These are phyloP conservation scores for Wickerhamomyces sp. DNA, from an alignment of 1,139 yeast genomes.

Conservation along the genomic window DNA sequence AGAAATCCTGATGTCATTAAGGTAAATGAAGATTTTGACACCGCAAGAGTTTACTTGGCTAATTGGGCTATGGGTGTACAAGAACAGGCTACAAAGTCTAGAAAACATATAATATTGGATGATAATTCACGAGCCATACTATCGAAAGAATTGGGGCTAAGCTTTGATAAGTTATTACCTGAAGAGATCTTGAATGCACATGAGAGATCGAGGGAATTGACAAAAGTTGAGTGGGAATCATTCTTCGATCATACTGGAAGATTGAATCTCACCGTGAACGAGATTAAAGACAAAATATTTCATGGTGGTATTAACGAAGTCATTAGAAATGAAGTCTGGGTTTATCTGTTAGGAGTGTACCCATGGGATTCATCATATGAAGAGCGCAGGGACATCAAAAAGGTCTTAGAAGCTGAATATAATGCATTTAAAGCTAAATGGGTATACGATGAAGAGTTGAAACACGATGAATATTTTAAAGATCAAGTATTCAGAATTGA, in stretches of 20 bases:
- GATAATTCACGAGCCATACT: slow-evolving; percentile 56
- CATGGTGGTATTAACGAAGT: slow-evolving; percentile 77
- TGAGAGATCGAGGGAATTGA: slow-evolving; percentile 63
- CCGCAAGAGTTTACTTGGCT: slow-evolving; percentile 87
- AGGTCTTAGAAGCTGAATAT: slow-evolving; percentile 62
- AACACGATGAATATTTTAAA: slow-evolving; percentile 71
- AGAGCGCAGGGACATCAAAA: slow-evolving; percentile 58
- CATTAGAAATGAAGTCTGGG: slow-evolving; percentile 77
- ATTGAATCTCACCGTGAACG: slow-evolving; percentile 61
- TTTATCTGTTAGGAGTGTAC: slow-evolving; percentile 73
- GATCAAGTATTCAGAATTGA: slow-evolving; percentile 89
- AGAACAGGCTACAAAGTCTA: slow-evolving; percentile 81
- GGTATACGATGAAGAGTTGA: slow-evolving; percentile 49
- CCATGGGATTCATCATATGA: slow-evolving; percentile 82
- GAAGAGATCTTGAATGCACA: slow-evolving; percentile 53
- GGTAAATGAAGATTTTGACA: slow-evolving; percentile 87
- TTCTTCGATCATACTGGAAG: slow-evolving; percentile 81
- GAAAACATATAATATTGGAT: slow-evolving; percentile 51
- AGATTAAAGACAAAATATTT: slow-evolving; percentile 76
- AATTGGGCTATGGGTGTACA: slow-evolving; percentile 97
- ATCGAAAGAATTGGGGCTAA: slow-evolving; percentile 62
- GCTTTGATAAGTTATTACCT: slow-evolving; percentile 44
- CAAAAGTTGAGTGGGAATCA: slow-evolving; percentile 75
- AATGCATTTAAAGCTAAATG: slow-evolving; percentile 65
- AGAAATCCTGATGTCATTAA: slow-evolving; percentile 74